Evolutionary conservation across 1,284 basidiomycete genomes (phyloP).

Genomic region (Leccinum pachyderme): DNA sequence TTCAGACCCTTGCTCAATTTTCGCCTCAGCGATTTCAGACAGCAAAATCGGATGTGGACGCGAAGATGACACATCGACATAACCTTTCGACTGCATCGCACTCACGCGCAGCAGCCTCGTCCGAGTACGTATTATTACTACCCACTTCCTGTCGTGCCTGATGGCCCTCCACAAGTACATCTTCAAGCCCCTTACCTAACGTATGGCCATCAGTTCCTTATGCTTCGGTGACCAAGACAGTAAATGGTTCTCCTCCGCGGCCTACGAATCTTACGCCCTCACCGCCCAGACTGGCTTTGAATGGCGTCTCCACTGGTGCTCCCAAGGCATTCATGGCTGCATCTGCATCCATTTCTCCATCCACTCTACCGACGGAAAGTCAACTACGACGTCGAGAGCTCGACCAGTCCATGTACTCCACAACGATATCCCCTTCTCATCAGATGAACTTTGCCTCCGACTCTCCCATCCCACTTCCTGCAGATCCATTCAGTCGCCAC

Average conservation of each 20-base stretch:
- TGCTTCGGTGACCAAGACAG: slow-evolving; percentile 16
- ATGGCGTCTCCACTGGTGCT: slow-evolving; percentile 61
- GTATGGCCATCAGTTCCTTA: slow-evolving; percentile 52
- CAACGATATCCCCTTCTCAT: slow-evolving; percentile 32
- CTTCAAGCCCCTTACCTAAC: slow-evolving; percentile 20
- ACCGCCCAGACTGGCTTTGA: slow-evolving; percentile 62
- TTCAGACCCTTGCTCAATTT: slow-evolving; percentile 63
- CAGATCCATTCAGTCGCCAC: slow-evolving; percentile 74
- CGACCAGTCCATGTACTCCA: slow-evolving; percentile 46
- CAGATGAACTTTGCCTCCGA: slow-evolving; percentile 34
- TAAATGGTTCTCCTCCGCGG: slow-evolving; percentile 17
- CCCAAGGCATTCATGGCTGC: slow-evolving; percentile 45
- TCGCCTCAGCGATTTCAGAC: slow-evolving; percentile 60
- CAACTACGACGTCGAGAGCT: slow-evolving; percentile 52
- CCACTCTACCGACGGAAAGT: slow-evolving; percentile 46
- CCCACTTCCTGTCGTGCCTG: slow-evolving; percentile 11
- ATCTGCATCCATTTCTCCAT: slow-evolving; percentile 24
- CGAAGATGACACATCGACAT: slow-evolving; percentile 15
- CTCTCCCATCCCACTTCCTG: slow-evolving; percentile 66
- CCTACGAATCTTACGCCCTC: slow-evolving; percentile 35
- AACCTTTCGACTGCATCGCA: slow-evolving; percentile 27
- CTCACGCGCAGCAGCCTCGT: slow-evolving; percentile 4
- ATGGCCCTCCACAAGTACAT: slow-evolving; percentile 10
- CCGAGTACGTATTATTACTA: slow-evolving; percentile 22
- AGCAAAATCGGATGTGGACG: slow-evolving; percentile 45